Evolutionary conservation across 106 monocot genomes (phyloP), one percentile per base, ranked within the genome.

Genomic region (Posidonia australis): DNA sequence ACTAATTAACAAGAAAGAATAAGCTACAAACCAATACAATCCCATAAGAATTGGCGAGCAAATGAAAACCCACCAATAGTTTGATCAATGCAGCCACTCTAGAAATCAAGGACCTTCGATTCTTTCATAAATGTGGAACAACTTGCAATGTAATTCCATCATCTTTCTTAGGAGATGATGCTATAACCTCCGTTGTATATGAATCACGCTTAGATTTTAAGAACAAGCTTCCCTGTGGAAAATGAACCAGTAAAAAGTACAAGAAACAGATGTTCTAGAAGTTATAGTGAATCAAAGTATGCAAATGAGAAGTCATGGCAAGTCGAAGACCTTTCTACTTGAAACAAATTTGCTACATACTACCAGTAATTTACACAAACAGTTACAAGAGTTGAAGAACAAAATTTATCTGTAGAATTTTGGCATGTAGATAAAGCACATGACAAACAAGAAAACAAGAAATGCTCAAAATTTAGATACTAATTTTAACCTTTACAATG

Each of bases 41-140:
- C 5, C 7, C 36, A 49, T 49, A 9, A n/a, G 13, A 16, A 49
- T 4, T 49, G 1, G n/a, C 1, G 2, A 49, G n/a, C 13, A 49
- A n/a, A 42, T 1, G 45, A 27, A 25, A 32, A 53, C 75, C 48
- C 70, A 96, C 94, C 84, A 96, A 72, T 22, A 96, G 73, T 82
- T 90, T 87, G 67, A 82, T 66, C 94, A 96, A 82, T 58, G 90
- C 76, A 62, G 84, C 82, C 30, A 78, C 82, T 84, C 94, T 77
- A 42, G 72, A 73, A 23, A 80, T 80, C 61, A 96, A 84, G 24
- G 80, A 19, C 65, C 80, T 84, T 54, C 79, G 69, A 46, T 71
- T 41, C 19, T 36, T 76, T 67, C 75, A 70, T 59, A 96, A 72
- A 60, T 84, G 84, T 62, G 90, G 86, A 64, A 90, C 73, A 69